Percentiles rank a stretch among this genome's conserved stretches.
These are phyloP conservation scores for Cylindrodendrum hubeiense DNA, from an alignment of 2,329 filamentous ascomycete species.

Conservation along the genomic window DNA sequence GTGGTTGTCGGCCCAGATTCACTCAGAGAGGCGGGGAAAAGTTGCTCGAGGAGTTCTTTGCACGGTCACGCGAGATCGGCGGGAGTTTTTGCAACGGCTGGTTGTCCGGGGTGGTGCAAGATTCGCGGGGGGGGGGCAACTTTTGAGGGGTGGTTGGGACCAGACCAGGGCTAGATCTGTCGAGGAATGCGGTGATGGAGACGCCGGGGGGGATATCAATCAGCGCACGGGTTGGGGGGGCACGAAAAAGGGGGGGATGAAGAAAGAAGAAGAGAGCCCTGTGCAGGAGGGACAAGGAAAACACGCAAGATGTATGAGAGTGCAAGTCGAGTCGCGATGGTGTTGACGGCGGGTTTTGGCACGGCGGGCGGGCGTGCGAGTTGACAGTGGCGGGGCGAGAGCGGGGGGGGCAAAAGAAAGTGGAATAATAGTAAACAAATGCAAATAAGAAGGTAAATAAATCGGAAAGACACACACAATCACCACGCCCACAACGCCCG, in stretches of 20 bases:
- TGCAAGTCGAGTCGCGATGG: constrained; percentile 1
- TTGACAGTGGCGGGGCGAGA: constrained; percentile 24
- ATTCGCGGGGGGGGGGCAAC: constrained; percentile 41
- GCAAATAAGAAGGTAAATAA: constrained; percentile 25
- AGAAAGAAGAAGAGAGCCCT: constrained; percentile 19
- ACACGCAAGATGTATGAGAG: background rate
- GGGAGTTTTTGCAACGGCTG: constrained; percentile 36
- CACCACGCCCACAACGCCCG: background rate
- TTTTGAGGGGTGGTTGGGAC: constrained; percentile 37
- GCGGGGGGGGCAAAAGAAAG: constrained; percentile 22
- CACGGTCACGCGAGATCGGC: constrained; percentile 41
- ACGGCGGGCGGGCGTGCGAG: constrained; percentile 5
- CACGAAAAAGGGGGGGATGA: constrained; percentile 10
- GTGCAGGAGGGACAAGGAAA: constrained; percentile 10
- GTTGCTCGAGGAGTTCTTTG: constrained; percentile 21
- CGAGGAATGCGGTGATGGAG: constrained; percentile 25
- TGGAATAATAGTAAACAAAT: constrained; percentile 44
- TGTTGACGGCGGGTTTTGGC: constrained; percentile 8
- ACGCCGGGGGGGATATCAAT: background rate
- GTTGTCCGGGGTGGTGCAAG: constrained; percentile 41
- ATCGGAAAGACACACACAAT: constrained; percentile 14
- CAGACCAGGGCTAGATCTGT: constrained; percentile 26
- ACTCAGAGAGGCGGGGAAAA: background rate
- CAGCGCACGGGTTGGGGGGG: constrained; percentile 4
- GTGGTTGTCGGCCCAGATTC: background rate